Evolutionary conservation across 2,329 filamentous ascomycete species (phyloP), one percentile per base, ranked within the genome.

Genomic region (Calonectria crousiana): DNA sequence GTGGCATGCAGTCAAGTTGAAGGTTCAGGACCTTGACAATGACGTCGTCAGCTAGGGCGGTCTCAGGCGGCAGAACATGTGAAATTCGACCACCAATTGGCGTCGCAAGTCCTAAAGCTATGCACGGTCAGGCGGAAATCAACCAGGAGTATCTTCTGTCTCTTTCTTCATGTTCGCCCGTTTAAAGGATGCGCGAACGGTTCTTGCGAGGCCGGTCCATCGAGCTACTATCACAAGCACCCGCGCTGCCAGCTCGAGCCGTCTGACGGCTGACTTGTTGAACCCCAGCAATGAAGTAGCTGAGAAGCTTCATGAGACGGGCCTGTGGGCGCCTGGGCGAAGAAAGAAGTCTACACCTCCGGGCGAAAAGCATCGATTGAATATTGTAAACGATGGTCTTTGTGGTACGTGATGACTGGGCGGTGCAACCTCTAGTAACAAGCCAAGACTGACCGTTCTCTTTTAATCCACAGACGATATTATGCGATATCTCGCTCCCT

Each of bases 401-500:
- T 91, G 90, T 76, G 86, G 87, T 88, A 83, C 18, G 85, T 47
- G 30, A 3, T 41, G 49, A 28, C 26, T 34, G 26, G 64, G 53
- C 6, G 47, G 18, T 23, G 13, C 30, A 20, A 23, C 16, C 36
- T 41, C 16, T 32, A 13, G 58, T 20, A 38, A 41, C 10, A 26
- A 26, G 6, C 49, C 51, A 28, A 49, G 58, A 38, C 41, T 23
- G 10, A 30, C 41, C 16, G 13, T 13, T 44, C 44, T 34, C 41
- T 23, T 69, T 56, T 67, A 8, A 13, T 10, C 9, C 56, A 18
- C 66, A 92, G 94, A 95, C 81, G 92, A 96, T 78, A 86, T 94
- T 18, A 79, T 98, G 58, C 82, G 90, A 9, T 94, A 94, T 74
- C 85, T 97, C n/a, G 91, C 90, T 3, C 89, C 90, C 1, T 92